Conservation (phyloP, 1,284 basidiomycete species). For the Leccinum subrobustum region DNA sequence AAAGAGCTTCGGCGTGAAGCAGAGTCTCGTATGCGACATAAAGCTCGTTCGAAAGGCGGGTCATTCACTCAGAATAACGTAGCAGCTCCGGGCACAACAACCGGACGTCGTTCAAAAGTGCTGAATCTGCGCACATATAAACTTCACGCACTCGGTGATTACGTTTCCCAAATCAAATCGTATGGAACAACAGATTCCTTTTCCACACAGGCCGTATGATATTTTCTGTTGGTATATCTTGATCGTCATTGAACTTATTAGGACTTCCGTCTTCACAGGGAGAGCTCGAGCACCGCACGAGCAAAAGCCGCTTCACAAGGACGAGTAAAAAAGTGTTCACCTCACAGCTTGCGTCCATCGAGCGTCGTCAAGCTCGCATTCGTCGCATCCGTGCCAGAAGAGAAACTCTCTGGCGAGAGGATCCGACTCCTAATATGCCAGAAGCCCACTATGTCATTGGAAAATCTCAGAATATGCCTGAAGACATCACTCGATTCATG, state of each 20-base stretch:
- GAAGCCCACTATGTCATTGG: background rate
- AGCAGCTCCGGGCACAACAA: background rate
- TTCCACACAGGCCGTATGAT: background rate
- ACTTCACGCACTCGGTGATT: background rate
- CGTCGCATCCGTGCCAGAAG: background rate
- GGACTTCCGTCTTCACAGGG: background rate
- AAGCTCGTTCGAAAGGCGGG: background rate
- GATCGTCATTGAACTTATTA: background rate
- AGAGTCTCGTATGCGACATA: background rate
- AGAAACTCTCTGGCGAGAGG: background rate
- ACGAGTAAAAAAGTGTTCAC: background rate
- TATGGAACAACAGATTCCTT: background rate
- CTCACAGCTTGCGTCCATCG: background rate
- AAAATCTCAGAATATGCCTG: background rate
- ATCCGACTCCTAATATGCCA: background rate
- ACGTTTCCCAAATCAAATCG: fast-evolving
- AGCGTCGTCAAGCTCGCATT: background rate
- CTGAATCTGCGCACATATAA: background rate
- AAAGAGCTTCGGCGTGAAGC: background rate
- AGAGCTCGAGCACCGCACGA: background rate
- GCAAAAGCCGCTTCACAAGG: background rate
- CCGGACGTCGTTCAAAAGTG: background rate
- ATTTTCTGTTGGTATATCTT: background rate
- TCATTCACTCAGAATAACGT: background rate
- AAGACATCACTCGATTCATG: background rate